These are phyloP conservation scores for Limonium bicolor DNA, from an alignment of 148 eudicot species.

Conservation along the genomic window DNA sequence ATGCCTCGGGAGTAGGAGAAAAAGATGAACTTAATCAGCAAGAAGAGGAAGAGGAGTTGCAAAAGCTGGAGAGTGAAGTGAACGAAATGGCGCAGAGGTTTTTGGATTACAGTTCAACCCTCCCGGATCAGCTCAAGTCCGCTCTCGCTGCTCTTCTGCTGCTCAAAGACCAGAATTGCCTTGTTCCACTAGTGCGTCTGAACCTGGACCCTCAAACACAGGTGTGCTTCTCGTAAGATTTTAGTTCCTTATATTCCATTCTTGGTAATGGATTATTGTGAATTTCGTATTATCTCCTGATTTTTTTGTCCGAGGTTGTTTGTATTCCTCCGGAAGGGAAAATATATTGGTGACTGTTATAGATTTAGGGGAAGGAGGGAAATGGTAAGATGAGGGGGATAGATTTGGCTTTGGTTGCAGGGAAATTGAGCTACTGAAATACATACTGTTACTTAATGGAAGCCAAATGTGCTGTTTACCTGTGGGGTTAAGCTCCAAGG, in stretches of 20 bases:
- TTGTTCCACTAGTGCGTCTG: constrained; percentile 11
- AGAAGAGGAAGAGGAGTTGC: constrained; percentile 21
- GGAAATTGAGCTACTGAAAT: too few species aligned
- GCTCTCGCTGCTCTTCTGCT: constrained; percentile 25
- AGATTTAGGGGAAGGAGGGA: neutral
- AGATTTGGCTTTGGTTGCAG: too few species aligned
- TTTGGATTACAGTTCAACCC: constrained; percentile 24
- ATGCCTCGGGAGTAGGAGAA: too few species aligned
- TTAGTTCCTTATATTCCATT: neutral
- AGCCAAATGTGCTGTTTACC: too few species aligned
- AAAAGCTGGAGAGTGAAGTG: constrained; percentile 36
- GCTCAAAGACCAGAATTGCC: constrained; percentile 27
- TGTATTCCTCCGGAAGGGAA: too few species aligned
- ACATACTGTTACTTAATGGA: too few species aligned
- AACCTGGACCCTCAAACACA: constrained; percentile 16
- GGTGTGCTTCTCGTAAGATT: constrained; percentile 3
- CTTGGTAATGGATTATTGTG: neutral
- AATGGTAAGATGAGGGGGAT: too few species aligned
- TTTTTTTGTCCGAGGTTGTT: too few species aligned
- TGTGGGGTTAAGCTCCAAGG: too few species aligned
- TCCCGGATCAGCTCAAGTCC: constrained; percentile 35
- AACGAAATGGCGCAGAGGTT: constrained; percentile 40
- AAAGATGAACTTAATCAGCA: constrained; percentile 11
- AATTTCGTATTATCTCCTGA: neutral
- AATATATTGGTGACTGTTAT: too few species aligned